phyloP scores from a whole-genome alignment of 805 yeast species.

The Teunomyces panamensis region DNA sequence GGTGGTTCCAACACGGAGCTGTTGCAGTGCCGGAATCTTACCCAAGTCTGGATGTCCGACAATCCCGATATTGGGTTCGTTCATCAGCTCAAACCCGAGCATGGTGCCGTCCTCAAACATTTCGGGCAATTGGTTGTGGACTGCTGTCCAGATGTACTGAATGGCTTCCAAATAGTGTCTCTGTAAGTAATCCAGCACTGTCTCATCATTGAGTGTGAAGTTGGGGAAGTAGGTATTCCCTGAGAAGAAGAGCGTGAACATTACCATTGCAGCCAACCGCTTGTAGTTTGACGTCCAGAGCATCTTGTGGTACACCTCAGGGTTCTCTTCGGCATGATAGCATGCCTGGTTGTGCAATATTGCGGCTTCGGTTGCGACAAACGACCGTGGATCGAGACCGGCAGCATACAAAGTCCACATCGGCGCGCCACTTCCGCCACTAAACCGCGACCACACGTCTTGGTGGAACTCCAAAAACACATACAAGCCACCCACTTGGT shows the following conservation, averaged over 20 bases:
- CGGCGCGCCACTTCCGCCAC: conserved; percentile 94
- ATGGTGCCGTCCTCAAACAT: conserved; percentile 46
- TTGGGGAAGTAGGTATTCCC: conserved; percentile 78
- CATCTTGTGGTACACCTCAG: conserved; percentile 72
- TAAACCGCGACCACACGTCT: conserved; percentile 87
- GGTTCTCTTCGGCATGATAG: conserved; percentile 30
- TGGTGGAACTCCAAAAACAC: conserved; percentile 89
- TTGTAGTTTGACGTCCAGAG: conserved; percentile 88
- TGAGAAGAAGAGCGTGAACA: conserved; percentile 84
- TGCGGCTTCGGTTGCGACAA: conserved; percentile 75
- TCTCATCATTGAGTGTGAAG: conserved; percentile 63
- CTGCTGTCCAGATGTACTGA: conserved; percentile 30
- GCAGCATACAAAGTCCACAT: conserved; percentile 89
- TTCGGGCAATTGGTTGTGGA: conserved; percentile 24
- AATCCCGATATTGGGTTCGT: conserved; percentile 81
- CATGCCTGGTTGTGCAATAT: conserved; percentile 58
- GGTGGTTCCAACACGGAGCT: conserved; percentile 71
- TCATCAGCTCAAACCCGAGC: conserved; percentile 79
- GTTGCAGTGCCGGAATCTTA: conserved; percentile 55
- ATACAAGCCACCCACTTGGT: conserved; percentile 66
- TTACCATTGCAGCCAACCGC: conserved; percentile 69
- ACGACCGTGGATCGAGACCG: conserved; percentile 77
- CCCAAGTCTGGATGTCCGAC: conserved; percentile 60
- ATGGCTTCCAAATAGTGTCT: conserved; percentile 56
- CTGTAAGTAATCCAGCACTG: conserved; percentile 79